Evolutionary conservation across 2,329 filamentous ascomycete genomes (phyloP).

Genomic region (Geosmithia flava): DNA sequence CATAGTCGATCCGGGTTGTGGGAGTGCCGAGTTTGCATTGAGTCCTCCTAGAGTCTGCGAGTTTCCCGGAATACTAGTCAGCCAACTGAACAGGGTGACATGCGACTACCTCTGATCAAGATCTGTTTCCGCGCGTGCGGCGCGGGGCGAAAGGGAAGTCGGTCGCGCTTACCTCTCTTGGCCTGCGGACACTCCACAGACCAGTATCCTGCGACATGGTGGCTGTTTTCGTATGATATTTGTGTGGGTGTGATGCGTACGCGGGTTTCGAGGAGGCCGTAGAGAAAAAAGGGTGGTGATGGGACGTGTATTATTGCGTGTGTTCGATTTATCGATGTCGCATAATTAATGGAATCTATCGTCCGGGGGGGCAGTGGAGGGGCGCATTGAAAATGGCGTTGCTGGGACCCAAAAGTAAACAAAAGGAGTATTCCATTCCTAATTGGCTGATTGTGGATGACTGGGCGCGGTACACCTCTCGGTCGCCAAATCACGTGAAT

Average conservation of each 20-base stretch:
- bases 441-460: conserved; percentile 4
- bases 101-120: conserved; percentile 6
- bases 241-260: neutral
- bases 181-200: conserved; percentile 83
- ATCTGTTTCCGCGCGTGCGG: neutral
- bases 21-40: conserved; percentile 72
- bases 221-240: conserved; percentile 1
- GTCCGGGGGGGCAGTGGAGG: neutral
- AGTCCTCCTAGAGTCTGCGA: conserved; percentile 73
- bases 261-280: neutral
- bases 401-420: conserved; percentile 29
- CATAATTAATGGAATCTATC: neutral
- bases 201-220: conserved; percentile 77
- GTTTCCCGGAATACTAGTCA: neutral
- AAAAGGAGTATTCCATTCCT: conserved; percentile 12
- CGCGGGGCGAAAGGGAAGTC: conserved; percentile 4
- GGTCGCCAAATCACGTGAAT: neutral
- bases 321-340: neutral
- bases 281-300: neutral
- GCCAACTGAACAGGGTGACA: conserved; percentile 1
- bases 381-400: conserved; percentile 14
- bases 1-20: conserved; percentile 83
- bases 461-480: neutral
- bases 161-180: conserved; percentile 60
- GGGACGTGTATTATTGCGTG: neutral